Base-by-base conservation (phyloP, 2,329 filamentous ascomycete species). In the Neoascochyta sp. region DNA sequence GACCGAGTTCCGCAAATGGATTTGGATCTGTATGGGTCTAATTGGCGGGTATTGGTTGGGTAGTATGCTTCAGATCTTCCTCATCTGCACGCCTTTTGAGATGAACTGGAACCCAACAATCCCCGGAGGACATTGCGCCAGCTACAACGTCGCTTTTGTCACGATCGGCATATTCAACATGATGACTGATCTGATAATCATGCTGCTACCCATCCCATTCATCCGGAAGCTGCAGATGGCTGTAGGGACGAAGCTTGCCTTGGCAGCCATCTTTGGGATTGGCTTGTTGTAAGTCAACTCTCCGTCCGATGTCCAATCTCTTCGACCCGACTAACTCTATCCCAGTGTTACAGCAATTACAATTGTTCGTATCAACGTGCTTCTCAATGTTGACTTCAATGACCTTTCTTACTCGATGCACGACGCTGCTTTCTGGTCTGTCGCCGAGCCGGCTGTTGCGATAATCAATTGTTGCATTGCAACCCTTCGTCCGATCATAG, bases 391-490 rank as follows among this genome's bases (percentile, higher is more conserved):
- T 41, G 50, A 65, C 38, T 60, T 60, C 39, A 24, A 22, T 20
- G 60, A 65, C 36, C 40, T 64, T 14, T 64, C 64, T 10, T 60
- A 47, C 26, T 54, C 53, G 6, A 50, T 62, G 20, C 53, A 57
- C 12, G 45, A 41, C 7, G 58, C 64, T 3, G 55, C 55, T 23
- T 47, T 67, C 29, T 66, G 64, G 41, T 57, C 52, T 10, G 55
- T 52, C 7, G 38, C 65, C 11, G 66, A 69, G 41, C 64, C 63
- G 11, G 60, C 47, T 25, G 47, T 69, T 16, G 64, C 55, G 19
- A 54, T 69, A 8, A 57, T 57, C 6, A 42, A 64, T 9, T 58
- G 62, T n/a, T 69, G 63, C 31, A 48, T 68, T 12, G 65, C 66
- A 1, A 52, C 66, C 10, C 49, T 68, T 17, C 60, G 65, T 1